phyloP scores from a whole-genome alignment of 2,329 filamentous ascomycete species.

The Fusarium vanettenii region DNA sequence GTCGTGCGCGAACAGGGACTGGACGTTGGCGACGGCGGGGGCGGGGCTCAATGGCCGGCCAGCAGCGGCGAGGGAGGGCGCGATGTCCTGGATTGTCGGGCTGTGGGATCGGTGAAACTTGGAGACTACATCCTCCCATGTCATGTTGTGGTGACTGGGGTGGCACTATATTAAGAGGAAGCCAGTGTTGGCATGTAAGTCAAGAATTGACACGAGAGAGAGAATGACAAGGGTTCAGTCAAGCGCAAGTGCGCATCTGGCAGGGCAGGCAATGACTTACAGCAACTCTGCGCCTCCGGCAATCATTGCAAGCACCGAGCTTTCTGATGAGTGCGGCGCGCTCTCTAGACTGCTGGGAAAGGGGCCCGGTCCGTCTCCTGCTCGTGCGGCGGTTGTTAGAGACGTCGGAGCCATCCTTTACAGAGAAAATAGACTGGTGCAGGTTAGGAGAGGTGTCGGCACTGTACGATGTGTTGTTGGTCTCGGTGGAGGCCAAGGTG shows the following conservation, averaged over 20 bases:
- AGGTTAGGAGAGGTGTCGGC: slow-evolving; percentile 63
- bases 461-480: slow-evolving; percentile 63
- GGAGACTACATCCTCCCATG: slow-evolving; percentile 67
- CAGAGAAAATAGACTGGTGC: slow-evolving; percentile 65
- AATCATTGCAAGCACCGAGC: slow-evolving; percentile 68
- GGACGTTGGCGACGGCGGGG: slow-evolving; percentile 50
- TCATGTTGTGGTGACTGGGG: slow-evolving; percentile 70
- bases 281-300: slow-evolving; percentile 67
- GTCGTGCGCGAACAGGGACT: slow-evolving; percentile 56
- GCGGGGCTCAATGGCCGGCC: slow-evolving; percentile 61
- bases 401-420: slow-evolving; percentile 66
- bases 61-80: slow-evolving; percentile 53
- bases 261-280: slow-evolving; percentile 55
- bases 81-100: slow-evolving; percentile 62
- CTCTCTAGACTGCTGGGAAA: slow-evolving; percentile 68
- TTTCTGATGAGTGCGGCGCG: slow-evolving; percentile 70
- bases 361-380: slow-evolving; percentile 68
- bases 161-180: slow-evolving; percentile 59
- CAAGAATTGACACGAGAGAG: neutral
- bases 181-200: slow-evolving; percentile 33
- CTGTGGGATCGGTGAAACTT: slow-evolving; percentile 66
- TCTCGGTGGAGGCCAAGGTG: slow-evolving; percentile 58
- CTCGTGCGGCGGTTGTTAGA: slow-evolving; percentile 65
- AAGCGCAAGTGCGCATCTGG: neutral
- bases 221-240: neutral